A percentile compares a stretch with the other conserved stretches of the same genome.
These are phyloP conservation scores for Amylostereum areolatum DNA, from an alignment of 1,284 basidiomycete species.

Conservation along the genomic window DNA sequence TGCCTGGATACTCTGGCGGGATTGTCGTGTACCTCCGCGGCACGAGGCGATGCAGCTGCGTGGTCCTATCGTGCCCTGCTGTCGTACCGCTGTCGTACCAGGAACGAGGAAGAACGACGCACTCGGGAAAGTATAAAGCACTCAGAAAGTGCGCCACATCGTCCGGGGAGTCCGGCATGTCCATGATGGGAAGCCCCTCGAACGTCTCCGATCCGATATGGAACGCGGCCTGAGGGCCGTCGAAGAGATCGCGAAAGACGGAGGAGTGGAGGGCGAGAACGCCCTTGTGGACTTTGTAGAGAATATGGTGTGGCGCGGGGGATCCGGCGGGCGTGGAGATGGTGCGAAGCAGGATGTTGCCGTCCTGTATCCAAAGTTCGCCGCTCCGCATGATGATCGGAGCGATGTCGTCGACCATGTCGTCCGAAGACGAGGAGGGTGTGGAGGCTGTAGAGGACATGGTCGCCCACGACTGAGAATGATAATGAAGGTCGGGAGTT, in stretches of 20 bases:
- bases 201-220: not conserved
- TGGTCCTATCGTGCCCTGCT: no score
- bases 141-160: not conserved
- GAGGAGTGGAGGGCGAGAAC: not conserved
- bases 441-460: no score
- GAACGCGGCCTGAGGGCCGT: not conserved
- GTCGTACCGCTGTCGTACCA: no score
- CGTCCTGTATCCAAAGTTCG: no score
- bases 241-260: not conserved
- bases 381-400: no score
- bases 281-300: not conserved
- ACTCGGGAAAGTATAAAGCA: not conserved
- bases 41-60: not conserved
- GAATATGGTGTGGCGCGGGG: no score
- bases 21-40: not conserved
- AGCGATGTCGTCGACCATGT: no score
- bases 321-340: not conserved
- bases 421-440: no score
- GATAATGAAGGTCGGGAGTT: no score
- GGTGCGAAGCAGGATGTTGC: not conserved
- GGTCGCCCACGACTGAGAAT: no score
- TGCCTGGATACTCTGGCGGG: not conserved
- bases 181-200: not conserved
- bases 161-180: not conserved
- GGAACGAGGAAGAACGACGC: not conserved